Evolutionary conservation across 1,284 basidiomycete species (phyloP).

Genomic region (Pyrrhoderma lamaoense): DNA sequence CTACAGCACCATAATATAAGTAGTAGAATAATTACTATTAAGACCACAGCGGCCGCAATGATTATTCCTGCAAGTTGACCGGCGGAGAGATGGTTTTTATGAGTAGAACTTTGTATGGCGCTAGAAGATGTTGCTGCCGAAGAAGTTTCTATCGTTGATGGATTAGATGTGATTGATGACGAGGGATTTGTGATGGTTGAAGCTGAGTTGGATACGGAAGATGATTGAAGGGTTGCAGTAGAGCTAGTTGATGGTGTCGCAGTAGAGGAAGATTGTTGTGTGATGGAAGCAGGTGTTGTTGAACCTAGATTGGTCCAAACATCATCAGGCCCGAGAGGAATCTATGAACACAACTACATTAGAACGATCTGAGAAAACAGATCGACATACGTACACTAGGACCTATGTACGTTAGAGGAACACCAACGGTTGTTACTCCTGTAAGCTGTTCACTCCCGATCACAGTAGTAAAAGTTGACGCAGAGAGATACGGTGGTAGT

Average conservation of each 20-base stretch:
- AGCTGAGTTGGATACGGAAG: constrained; percentile 7
- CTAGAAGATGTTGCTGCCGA: constrained; percentile 17
- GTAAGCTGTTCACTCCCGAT: constrained; percentile 12
- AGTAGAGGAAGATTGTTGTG: constrained; percentile 2
- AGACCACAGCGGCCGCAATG: constrained; percentile 11
- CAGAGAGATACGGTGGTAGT: constrained; percentile 16
- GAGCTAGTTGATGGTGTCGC: constrained; percentile 15
- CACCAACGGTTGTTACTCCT: constrained; percentile 11
- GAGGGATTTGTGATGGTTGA: background rate
- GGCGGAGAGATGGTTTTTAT: constrained; percentile 5
- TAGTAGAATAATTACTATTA: constrained; percentile 9
- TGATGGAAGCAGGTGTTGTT: constrained; percentile 15
- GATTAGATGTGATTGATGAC: background rate
- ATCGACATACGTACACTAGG: constrained; percentile 13
- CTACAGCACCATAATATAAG: constrained; percentile 8
- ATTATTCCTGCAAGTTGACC: constrained; percentile 14
- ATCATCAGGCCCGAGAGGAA: constrained; percentile 16
- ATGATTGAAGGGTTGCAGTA: background rate
- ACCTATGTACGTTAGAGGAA: constrained; percentile 18
- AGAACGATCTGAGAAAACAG: background rate
- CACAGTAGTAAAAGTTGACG: constrained; percentile 13
- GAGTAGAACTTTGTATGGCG: constrained; percentile 19
- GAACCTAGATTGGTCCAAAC: constrained; percentile 17
- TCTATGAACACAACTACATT: constrained; percentile 4
- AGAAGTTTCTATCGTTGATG: background rate